Evolutionary conservation across 1,139 yeast genomes (phyloP).

Genomic region (Sugiyamaella sp.): DNA sequence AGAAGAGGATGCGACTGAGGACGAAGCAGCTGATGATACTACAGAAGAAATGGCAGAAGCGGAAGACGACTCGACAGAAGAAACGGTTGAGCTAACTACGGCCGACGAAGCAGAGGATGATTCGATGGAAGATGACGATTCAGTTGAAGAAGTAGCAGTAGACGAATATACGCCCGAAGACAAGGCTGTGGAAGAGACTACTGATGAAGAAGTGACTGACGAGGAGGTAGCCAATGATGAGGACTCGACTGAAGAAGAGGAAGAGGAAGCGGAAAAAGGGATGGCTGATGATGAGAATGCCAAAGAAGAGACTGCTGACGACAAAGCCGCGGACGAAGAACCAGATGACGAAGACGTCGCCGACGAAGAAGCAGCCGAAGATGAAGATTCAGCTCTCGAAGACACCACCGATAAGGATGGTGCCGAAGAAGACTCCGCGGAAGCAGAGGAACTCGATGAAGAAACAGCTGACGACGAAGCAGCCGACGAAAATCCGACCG

Average conservation of each 20-base stretch:
- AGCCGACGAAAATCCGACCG: not conserved
- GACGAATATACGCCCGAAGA: no score
- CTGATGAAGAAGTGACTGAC: no score
- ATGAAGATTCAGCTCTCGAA: not conserved
- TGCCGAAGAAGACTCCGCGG: not conserved
- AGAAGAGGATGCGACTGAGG: not conserved
- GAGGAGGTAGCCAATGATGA: no score
- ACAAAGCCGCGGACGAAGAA: not conserved
- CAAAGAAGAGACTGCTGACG: not conserved
- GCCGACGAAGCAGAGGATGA: not conserved
- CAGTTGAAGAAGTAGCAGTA: no score
- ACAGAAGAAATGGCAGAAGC: not conserved
- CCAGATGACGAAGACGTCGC: not conserved
- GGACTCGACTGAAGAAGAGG: no score
- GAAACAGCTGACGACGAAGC: conserved; percentile 6
- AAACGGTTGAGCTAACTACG: not conserved
- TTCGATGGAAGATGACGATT: no score
- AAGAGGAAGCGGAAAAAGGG: no score
- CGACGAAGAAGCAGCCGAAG: conserved; percentile 3
- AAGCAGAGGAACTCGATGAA: not conserved
- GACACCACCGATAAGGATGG: not conserved
- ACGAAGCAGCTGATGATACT: not conserved
- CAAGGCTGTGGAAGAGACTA: no score
- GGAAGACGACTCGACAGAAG: not conserved
- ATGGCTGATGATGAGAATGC: conserved; percentile 7